Conservation (phyloP, 2,329 filamentous ascomycete species). For the Sporothrix brasiliensis region DNA sequence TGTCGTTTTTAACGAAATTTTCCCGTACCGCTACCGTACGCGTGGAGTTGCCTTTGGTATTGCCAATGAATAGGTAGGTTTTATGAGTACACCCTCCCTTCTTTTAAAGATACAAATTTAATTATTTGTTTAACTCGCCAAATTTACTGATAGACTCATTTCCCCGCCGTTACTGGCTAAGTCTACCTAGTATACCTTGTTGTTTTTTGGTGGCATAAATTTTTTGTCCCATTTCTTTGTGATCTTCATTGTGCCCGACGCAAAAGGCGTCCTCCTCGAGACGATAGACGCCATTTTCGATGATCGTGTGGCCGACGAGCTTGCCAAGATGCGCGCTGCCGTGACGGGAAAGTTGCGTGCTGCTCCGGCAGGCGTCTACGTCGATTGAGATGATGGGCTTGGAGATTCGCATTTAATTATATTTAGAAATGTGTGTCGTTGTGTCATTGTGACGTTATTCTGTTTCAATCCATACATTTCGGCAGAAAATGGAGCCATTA, state of each 20-base stretch:
- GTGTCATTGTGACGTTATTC: too few relatives aligned
- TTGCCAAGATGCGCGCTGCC: slow-evolving; percentile 10
- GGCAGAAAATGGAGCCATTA: too few relatives aligned
- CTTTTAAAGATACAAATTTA: too few relatives aligned
- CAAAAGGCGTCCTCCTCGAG: slow-evolving; percentile 17
- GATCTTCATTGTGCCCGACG: neutral
- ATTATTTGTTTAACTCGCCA: neutral
- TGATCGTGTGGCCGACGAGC: slow-evolving; percentile 18
- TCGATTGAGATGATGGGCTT: neutral
- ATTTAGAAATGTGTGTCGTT: too few relatives aligned
- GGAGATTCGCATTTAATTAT: too few relatives aligned
- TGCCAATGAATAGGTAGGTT: neutral
- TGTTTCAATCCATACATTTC: too few relatives aligned
- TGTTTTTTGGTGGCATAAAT: neutral
- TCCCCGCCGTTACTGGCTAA: neutral
- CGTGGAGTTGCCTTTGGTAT: slow-evolving; percentile 20
- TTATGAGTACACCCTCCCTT: too few relatives aligned
- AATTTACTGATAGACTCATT: slow-evolving; percentile 12
- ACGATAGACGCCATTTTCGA: slow-evolving; percentile 17
- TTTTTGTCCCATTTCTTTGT: slow-evolving; percentile 16
- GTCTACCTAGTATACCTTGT: slow-evolving; percentile 1
- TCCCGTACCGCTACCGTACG: slow-evolving; percentile 5
- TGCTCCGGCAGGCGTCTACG: neutral
- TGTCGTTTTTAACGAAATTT: slow-evolving; percentile 19
- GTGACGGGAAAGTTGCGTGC: neutral